Conservation (phyloP, 1,284 basidiomycete genomes). For the Exobasidium rhododendri region DNA sequence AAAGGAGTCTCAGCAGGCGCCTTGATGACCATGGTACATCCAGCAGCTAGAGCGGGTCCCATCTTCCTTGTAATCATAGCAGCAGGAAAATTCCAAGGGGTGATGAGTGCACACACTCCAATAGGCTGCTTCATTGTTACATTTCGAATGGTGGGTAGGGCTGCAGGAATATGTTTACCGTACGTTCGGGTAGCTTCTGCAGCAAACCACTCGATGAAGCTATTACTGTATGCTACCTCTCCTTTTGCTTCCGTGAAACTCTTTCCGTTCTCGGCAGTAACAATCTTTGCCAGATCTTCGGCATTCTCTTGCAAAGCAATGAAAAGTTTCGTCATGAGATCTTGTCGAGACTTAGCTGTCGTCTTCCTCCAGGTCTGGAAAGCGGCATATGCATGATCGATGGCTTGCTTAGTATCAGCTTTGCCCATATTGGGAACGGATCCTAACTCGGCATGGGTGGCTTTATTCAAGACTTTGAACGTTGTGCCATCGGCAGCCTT, state of each 20-base stretch:
- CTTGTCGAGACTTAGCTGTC: constrained; percentile 47
- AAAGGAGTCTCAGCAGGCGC: constrained; percentile 94
- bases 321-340: constrained; percentile 47
- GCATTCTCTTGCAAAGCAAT: constrained; percentile 37
- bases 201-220: constrained; percentile 52
- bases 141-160: constrained; percentile 71
- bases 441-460: constrained; percentile 45
- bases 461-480: constrained; percentile 50
- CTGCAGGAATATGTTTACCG: constrained; percentile 77
- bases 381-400: constrained; percentile 42
- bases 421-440: constrained; percentile 44
- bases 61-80: constrained; percentile 74
- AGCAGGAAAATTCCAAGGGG: constrained; percentile 53
- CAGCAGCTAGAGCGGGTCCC: constrained; percentile 81
- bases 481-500: constrained; percentile 34
- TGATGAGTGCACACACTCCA: constrained; percentile 62
- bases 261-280: constrained; percentile 54
- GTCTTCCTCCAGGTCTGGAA: constrained; percentile 45
- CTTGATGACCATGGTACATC: constrained; percentile 93
- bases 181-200: constrained; percentile 50
- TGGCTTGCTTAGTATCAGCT: constrained; percentile 42
- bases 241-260: constrained; percentile 47
- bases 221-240: constrained; percentile 50
- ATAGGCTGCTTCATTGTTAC: constrained; percentile 91
- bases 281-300: constrained; percentile 51